Base-by-base conservation (phyloP, 805 yeast genomes). In the Saccharomycopsis guyanensis region DNA sequence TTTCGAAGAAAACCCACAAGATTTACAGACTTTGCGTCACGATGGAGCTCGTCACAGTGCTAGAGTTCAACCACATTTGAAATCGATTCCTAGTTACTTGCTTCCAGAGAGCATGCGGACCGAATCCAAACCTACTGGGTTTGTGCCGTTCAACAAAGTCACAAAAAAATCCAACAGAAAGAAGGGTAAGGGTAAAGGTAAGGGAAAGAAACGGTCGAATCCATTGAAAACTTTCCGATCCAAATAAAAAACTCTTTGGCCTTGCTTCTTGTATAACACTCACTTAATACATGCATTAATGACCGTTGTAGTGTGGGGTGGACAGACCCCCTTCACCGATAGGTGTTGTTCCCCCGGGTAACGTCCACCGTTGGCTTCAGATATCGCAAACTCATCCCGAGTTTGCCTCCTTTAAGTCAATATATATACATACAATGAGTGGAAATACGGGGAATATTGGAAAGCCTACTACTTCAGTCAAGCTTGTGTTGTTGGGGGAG, bases 1-100 rank as follows among this genome's bases (percentile, higher is more conserved):
- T 66, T 93, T 93, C 61, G 96, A 91, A 63, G 97, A 93, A 60
- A 93, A 93, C 60, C 98, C 98, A 5, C 94, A 86, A 59, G 98
- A 93, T 65, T 73, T 93, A 57, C 78, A 79, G 18, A 78, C 84
- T 44, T 75, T 93, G 60, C 82, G 96, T 60, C 98, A 93, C 59
- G 98, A 93, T 61, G 85, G 82, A 57, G 95, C 85, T 54, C 62
- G 86, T 48, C 95, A 89, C 59, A 80, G 91, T 7, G 70, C 89
- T 1, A 77, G 95, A 63, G 75, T 80, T 4, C 96, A 89, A 62
- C 68, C 76, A 27, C 96, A 93, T 59, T 71, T 93, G 67, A 89
- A 86, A 62, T 76, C 95, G 62, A 91, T 93, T 25, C 98, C 98
- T 1, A 88, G 86, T 38, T 93, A 93, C 59, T 69, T 93, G 55